phyloP scores from a whole-genome alignment of 2,329 filamentous ascomycete species.

The Akanthomyces lecanii region DNA sequence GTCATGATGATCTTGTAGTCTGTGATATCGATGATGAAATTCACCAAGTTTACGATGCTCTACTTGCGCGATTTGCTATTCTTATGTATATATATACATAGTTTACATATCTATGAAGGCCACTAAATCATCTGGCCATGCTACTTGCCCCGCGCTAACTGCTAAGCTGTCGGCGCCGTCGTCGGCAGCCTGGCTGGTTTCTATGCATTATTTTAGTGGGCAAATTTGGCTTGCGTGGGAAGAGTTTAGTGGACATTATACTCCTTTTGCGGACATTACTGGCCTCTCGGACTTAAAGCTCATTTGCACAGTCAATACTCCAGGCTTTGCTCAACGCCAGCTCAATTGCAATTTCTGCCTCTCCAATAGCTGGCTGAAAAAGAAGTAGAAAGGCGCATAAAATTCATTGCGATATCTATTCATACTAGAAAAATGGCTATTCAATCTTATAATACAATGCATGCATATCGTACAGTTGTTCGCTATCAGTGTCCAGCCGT shows the following conservation, averaged over 20 bases:
- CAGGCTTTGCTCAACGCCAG: background rate
- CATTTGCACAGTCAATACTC: background rate
- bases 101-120: no score
- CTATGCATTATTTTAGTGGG: background rate
- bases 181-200: no score
- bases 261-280: background rate
- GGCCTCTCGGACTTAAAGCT: background rate
- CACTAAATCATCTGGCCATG: no score
- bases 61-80: no score
- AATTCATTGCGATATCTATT: background rate
- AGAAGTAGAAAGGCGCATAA: no score
- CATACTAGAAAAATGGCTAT: slow-evolving; percentile 1
- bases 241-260: background rate
- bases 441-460: slow-evolving; percentile 9
- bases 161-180: no score
- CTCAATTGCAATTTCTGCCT: background rate
- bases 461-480: background rate
- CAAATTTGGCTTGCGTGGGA: background rate
- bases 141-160: no score
- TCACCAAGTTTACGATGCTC: no score
- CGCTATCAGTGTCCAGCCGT: background rate
- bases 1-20: no score
- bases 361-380: background rate
- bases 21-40: no score
- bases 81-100: no score